These are phyloP conservation scores for Podaxis sp. DNA, from an alignment of 768 basidiomycete species.

Conservation along the genomic window DNA sequence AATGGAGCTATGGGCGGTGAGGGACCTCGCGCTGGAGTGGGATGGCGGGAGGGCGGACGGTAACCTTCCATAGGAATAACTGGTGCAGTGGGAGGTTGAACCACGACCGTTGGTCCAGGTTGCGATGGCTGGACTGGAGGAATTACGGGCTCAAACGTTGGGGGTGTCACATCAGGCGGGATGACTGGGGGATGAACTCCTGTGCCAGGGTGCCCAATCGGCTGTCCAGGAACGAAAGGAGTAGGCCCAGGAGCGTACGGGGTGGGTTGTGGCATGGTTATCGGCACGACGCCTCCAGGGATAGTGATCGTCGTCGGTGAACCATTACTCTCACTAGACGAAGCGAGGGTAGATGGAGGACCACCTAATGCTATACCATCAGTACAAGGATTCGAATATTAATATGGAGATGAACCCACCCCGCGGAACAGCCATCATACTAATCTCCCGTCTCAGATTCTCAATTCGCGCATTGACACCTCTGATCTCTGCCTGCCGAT, in stretches of 20 bases:
- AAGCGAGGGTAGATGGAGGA: background rate
- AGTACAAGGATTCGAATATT: background rate
- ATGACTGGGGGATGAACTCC: conserved; percentile 18
- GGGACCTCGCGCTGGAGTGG: conserved; percentile 1
- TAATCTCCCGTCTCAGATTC: conserved; percentile 41
- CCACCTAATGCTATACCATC: background rate
- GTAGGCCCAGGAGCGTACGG: conserved; percentile 8
- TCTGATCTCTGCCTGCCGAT: conserved; percentile 72
- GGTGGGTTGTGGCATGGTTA: conserved; percentile 14
- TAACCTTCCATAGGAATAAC: conserved; percentile 1
- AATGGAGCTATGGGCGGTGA: conserved; percentile 17
- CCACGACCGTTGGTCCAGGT: background rate
- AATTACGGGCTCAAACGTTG: conserved; percentile 15
- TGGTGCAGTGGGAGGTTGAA: background rate
- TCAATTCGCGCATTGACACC: conserved; percentile 63
- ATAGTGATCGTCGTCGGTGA: conserved; percentile 16
- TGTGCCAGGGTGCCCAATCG: background rate
- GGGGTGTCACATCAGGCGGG: conserved; percentile 17
- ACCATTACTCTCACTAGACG: background rate
- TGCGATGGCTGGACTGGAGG: conserved; percentile 5
- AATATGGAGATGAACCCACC: conserved; percentile 26
- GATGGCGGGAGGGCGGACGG: background rate
- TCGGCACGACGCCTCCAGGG: conserved; percentile 2
- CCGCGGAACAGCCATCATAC: conserved; percentile 25
- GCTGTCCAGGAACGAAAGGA: background rate